Evolutionary conservation across 768 basidiomycete species (phyloP).

Genomic region (Cystofilobasidium bisporidii): DNA sequence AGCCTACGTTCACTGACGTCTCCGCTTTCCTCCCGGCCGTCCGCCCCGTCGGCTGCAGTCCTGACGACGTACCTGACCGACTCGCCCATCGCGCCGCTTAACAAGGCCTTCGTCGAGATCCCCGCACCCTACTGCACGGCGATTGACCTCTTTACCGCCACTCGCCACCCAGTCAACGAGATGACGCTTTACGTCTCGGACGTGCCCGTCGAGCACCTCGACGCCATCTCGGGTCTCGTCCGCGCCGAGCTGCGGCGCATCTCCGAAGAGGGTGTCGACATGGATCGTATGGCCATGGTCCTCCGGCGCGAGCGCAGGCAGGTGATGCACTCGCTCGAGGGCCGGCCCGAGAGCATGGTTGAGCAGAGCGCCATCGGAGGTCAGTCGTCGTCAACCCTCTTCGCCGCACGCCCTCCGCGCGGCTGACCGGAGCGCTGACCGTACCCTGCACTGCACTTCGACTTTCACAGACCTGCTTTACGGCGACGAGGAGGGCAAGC

Average conservation of each 20-base stretch:
- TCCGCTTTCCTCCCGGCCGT: background rate
- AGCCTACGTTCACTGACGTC: background rate
- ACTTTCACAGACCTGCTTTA: constrained; percentile 61
- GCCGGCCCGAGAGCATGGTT: constrained; percentile 48
- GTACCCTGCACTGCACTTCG: constrained; percentile 26
- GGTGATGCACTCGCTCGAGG: constrained; percentile 31
- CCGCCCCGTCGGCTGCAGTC: no score
- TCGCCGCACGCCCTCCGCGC: constrained; percentile 31
- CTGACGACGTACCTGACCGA: constrained; percentile 82
- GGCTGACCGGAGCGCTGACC: no score
- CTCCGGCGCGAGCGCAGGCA: constrained; percentile 81
- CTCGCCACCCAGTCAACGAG: constrained; percentile 60
- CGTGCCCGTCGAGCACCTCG: constrained; percentile 68
- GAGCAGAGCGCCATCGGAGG: constrained; percentile 57
- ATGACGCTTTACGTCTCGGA: constrained; percentile 71
- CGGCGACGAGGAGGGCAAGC: constrained; percentile 69
- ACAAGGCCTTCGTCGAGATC: constrained; percentile 83
- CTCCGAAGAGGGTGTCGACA: constrained; percentile 67
- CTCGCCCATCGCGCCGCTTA: constrained; percentile 42
- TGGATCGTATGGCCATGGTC: constrained; percentile 78
- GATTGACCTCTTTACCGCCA: constrained; percentile 72
- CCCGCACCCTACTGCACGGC: constrained; percentile 66
- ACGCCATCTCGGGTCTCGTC: constrained; percentile 60
- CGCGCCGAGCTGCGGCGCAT: constrained; percentile 61
- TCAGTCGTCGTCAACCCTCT: background rate